Percentiles rank a stretch among this genome's conserved stretches.
These are phyloP conservation scores for Cercospora beticola DNA, from an alignment of 2,329 filamentous ascomycete genomes.

Conservation along the genomic window DNA sequence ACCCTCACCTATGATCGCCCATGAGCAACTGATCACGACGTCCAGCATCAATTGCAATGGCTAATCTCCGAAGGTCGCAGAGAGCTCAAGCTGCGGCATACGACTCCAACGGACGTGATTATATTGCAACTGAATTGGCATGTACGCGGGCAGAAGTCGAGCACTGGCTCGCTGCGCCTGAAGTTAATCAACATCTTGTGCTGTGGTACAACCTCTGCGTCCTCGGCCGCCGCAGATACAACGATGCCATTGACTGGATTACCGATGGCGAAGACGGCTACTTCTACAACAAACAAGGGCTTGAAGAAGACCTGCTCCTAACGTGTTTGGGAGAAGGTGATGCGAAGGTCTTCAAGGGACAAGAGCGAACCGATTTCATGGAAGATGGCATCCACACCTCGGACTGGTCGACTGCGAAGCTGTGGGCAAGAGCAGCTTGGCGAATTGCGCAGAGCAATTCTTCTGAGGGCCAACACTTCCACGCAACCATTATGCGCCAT, in stretches of 20 bases:
- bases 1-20: background rate
- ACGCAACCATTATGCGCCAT: constrained; percentile 14
- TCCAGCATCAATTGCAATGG: background rate
- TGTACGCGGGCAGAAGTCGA: constrained; percentile 21
- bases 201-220: constrained; percentile 30
- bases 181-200: constrained; percentile 24
- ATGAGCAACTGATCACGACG: background rate
- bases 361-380: constrained; percentile 4
- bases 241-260: constrained; percentile 28
- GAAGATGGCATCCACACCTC: constrained; percentile 15
- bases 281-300: constrained; percentile 21
- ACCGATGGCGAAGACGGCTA: constrained; percentile 22
- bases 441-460: constrained; percentile 26
- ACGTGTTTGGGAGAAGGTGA: constrained; percentile 27
- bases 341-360: background rate
- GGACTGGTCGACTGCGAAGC: constrained; percentile 25
- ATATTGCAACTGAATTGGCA: constrained; percentile 20
- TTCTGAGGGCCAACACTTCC: constrained; percentile 21
- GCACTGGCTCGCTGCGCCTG: constrained; percentile 24
- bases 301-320: constrained; percentile 29
- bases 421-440: constrained; percentile 31
- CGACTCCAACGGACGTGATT: constrained; percentile 31
- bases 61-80: constrained; percentile 19
- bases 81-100: constrained; percentile 16
- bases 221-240: constrained; percentile 19